Evolutionary conservation across 1,139 yeast genomes (phyloP).

Genomic region (Geotrichum restrictum): DNA sequence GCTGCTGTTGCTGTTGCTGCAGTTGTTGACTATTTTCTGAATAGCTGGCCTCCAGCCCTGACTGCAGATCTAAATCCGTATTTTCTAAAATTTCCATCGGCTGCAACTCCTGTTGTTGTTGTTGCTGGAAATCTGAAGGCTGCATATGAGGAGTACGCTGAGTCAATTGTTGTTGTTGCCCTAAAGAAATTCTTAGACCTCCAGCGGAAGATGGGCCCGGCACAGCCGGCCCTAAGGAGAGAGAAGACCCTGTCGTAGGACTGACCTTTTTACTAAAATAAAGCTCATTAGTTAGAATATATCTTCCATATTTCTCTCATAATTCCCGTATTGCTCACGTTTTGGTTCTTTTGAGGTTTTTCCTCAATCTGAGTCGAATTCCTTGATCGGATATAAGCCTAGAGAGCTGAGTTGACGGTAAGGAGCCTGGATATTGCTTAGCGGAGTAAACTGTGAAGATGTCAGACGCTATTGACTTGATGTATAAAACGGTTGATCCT

Average conservation of each 20-base stretch:
- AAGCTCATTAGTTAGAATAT: neutral
- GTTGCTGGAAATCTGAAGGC: neutral
- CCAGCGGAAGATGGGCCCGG: constrained; percentile 7
- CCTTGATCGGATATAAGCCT: constrained; percentile 29
- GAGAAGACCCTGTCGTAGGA: neutral
- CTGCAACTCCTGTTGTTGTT: neutral
- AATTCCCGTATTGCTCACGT: constrained; percentile 10
- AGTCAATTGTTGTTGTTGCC: constrained; percentile 8
- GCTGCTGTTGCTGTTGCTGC: constrained; percentile 12
- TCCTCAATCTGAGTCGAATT: constrained; percentile 28
- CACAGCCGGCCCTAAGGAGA: neutral
- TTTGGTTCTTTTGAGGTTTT: constrained; percentile 23
- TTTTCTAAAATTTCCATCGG: neutral
- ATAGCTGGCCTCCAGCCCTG: neutral
- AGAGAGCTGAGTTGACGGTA: constrained; percentile 28
- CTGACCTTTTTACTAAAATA: neutral
- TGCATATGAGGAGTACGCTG: neutral
- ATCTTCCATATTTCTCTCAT: neutral
- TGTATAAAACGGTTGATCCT: constrained; percentile 24
- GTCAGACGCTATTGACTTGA: constrained; percentile 26
- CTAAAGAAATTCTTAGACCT: neutral
- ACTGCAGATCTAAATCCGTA: neutral
- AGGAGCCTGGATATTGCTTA: constrained; percentile 30
- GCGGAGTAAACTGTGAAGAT: constrained; percentile 26
- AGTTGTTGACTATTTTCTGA: neutral